These are phyloP conservation scores for Hypoxylon perforatum DNA, from an alignment of 495 filamentous ascomycete genomes.

Conservation along the genomic window DNA sequence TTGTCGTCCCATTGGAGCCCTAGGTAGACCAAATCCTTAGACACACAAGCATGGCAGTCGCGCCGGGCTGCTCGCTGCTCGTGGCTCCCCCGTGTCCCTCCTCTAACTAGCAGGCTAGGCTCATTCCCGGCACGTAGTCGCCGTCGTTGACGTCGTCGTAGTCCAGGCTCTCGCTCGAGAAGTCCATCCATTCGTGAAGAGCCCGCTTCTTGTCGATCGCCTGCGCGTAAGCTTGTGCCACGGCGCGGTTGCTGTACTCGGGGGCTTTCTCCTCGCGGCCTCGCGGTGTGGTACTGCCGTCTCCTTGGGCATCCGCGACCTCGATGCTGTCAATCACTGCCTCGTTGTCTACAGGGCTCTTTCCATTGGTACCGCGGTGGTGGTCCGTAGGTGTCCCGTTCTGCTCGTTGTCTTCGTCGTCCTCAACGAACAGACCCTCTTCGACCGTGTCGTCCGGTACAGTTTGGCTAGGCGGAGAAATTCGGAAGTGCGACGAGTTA, in stretches of 20 bases:
- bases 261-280: too few species aligned
- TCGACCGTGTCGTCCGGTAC: not conserved
- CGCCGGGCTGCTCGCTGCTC: not conserved
- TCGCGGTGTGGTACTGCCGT: too few species aligned
- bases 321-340: not conserved
- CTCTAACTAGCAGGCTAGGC: not conserved
- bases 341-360: not conserved
- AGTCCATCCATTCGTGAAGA: not conserved
- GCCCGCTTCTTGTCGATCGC: not conserved
- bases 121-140: not conserved
- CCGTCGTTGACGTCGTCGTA: not conserved
- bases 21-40: too few species aligned
- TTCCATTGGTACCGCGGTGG: not conserved
- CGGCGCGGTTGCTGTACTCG: too few species aligned
- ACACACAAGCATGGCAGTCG: not conserved
- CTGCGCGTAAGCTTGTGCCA: not conserved
- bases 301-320: too few species aligned
- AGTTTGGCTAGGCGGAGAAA: not conserved
- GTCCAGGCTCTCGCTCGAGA: not conserved
- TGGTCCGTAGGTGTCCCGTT: not conserved
- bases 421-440: slow-evolving; percentile 11
- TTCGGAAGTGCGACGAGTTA: not conserved
- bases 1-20: too few species aligned
- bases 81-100: not conserved
- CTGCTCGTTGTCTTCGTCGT: not conserved